A percentile compares a stretch with the other conserved stretches of the same genome.
Evolutionary conservation across 2,329 filamentous ascomycete species (phyloP).

Genomic region (Phaeosphaeriaceae sp.): DNA sequence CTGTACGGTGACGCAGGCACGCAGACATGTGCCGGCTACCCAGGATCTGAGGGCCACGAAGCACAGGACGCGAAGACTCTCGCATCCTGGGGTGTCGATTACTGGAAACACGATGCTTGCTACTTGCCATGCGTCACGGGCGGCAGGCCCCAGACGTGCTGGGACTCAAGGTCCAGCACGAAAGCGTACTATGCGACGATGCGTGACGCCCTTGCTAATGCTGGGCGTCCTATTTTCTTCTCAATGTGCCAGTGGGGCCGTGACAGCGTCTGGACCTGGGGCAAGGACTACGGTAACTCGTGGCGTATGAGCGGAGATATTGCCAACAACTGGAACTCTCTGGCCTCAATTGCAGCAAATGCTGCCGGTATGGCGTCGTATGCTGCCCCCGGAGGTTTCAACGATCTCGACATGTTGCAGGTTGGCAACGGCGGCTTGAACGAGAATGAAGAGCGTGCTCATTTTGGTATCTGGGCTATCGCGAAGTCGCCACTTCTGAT

Average conservation of each 20-base stretch:
- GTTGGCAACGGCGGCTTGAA: conserved; percentile 16
- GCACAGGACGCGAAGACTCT: conserved; percentile 34
- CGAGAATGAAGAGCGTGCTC: conserved; percentile 32
- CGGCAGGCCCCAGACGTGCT: conserved; percentile 42
- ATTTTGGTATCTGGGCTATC: conserved; percentile 49
- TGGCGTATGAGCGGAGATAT: conserved; percentile 33
- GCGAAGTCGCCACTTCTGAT: conserved; percentile 51
- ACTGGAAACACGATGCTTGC: conserved; percentile 48
- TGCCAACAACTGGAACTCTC: conserved; percentile 15
- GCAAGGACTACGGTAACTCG: conserved; percentile 30
- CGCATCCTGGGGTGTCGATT: conserved; percentile 44
- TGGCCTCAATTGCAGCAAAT: conserved; percentile 13
- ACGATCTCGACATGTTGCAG: conserved; percentile 31
- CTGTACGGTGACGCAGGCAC: conserved; percentile 66
- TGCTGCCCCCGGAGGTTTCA: conserved; percentile 15
- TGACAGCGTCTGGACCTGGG: conserved; percentile 34
- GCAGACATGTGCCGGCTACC: conserved; percentile 57
- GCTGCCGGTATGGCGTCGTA: conserved; percentile 19
- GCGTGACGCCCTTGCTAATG: conserved; percentile 47
- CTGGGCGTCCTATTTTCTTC: conserved; percentile 30
- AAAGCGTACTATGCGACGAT: conserved; percentile 51
- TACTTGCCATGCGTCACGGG: conserved; percentile 34
- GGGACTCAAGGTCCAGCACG: conserved; percentile 58
- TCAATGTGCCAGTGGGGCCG: conserved; percentile 41
- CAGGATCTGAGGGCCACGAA: conserved; percentile 37